phyloP scores from a whole-genome alignment of 495 filamentous ascomycete genomes.

The Xanthoparmelia taractica region DNA sequence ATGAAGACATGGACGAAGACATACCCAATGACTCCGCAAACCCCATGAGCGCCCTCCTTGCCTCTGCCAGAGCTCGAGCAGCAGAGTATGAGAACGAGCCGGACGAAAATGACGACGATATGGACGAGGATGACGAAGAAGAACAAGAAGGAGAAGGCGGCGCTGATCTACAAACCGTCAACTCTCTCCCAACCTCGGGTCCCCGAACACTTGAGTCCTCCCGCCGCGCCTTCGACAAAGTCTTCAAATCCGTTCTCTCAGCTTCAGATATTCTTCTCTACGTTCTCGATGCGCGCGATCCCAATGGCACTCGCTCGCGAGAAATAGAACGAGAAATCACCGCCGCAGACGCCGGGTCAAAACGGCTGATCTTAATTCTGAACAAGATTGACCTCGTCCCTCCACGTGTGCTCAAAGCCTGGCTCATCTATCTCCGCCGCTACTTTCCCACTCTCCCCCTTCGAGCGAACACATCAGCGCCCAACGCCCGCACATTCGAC shows the following conservation, averaged over 20 bases:
- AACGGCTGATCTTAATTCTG: slow-evolving; percentile 84
- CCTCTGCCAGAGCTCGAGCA: slow-evolving; percentile 81
- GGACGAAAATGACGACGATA: slow-evolving; percentile 50
- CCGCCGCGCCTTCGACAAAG: slow-evolving; percentile 82
- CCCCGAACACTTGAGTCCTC: slow-evolving; percentile 53
- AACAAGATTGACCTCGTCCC: slow-evolving; percentile 97
- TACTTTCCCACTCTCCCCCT: slow-evolving; percentile 92
- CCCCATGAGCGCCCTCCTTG: slow-evolving; percentile 88
- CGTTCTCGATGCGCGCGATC: slow-evolving; percentile 89
- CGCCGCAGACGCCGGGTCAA: slow-evolving; percentile 72
- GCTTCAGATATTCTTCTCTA: slow-evolving; percentile 88
- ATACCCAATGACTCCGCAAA: slow-evolving; percentile 57
- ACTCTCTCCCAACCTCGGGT: slow-evolving; percentile 29
- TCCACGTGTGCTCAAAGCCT: slow-evolving; percentile 66
- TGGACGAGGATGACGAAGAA: slow-evolving; percentile 53
- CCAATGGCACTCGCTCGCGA: slow-evolving; percentile 81
- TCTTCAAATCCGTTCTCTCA: slow-evolving; percentile 91
- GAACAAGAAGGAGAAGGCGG: slow-evolving; percentile 54
- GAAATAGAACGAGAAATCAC: slow-evolving; percentile 86
- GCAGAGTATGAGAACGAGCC: slow-evolving; percentile 57
- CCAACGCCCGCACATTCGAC: slow-evolving; percentile 86
- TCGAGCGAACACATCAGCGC: slow-evolving; percentile 71
- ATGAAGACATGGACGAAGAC: slow-evolving; percentile 46
- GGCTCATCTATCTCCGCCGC: slow-evolving; percentile 77
- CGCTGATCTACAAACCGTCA: slow-evolving; percentile 36